Base-by-base conservation (phyloP, 192 early-diverging fungal genomes). In the Coemansia interrupta region DNA sequence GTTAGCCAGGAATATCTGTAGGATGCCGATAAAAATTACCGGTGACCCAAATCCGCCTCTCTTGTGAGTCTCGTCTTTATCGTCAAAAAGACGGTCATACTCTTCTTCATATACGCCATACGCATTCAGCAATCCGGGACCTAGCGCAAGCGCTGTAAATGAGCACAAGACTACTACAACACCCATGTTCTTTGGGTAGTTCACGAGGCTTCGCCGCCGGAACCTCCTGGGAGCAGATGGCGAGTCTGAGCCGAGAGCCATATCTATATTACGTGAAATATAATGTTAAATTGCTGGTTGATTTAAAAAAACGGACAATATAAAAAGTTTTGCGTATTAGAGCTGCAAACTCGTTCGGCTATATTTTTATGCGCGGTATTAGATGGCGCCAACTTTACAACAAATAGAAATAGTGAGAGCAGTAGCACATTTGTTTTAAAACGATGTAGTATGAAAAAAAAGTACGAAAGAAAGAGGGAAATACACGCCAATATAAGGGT, bases 51-150 rank as follows among this genome's bases (percentile, higher is more conserved):
- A 24, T 4, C 62, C 54, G 10, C 66, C 51, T 0, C 30, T 54
- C 14, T 48, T 29, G 36, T 58, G 54, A 0, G 40, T 24, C 10
- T 72, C 75, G 44, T 78, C 75, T 20, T 78, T 78, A 53, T 40
- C 56, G 39, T 78, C 75, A 13, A 53, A 78, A 1, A 78, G 56
- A 11, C 70, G 61, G 57, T 69, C 56, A 20, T 78, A 78, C 28
- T 78, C 75, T 38, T 78, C 75, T 20, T 78, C 70, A 15, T 72
- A 78, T 7, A 78, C 66, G 2, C 75, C 75, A n/a, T 72, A 78
- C 1, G 75, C 75, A 29, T 78, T 78, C 15, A 72, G 42, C 10
- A 78, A 38, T 10, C 75, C 75, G 0, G 75, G 75, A 0, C 75
- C 75, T 11, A 78, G 62, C 13, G 70, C 54, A 14, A 78, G 44